A percentile compares a stretch with the other conserved stretches of the same genome.
Evolutionary conservation across 495 filamentous ascomycete species (phyloP).

Genomic region (Hypoxylon fuscum): DNA sequence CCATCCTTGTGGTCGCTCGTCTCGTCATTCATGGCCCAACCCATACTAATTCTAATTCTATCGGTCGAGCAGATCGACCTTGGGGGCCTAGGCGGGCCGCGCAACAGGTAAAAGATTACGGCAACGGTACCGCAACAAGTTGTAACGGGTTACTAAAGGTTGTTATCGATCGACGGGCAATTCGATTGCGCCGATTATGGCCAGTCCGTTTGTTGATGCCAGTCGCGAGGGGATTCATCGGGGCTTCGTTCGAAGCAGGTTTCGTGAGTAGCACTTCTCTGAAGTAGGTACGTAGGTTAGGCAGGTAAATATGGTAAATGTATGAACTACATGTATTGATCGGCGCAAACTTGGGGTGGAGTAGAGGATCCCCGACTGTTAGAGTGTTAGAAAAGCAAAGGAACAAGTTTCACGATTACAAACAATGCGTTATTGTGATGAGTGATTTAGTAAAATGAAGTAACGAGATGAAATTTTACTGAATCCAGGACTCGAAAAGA

Average conservation of each 20-base stretch:
- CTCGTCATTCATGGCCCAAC: constrained; percentile 40
- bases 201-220: constrained; percentile 14
- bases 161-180: constrained; percentile 5
- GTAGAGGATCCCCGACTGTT: constrained; percentile 4
- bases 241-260: constrained; percentile 18
- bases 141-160: constrained; percentile 7
- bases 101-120: constrained; percentile 1
- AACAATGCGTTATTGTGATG: not conserved
- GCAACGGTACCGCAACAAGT: constrained; percentile 7
- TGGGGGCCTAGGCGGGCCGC: constrained; percentile 16
- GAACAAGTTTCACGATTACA: not conserved
- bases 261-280: constrained; percentile 13
- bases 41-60: constrained; percentile 24
- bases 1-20: constrained; percentile 49
- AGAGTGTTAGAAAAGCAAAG: not conserved
- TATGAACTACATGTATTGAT: constrained; percentile 21
- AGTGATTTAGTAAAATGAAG: not conserved
- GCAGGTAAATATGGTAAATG: constrained; percentile 14
- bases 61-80: constrained; percentile 30
- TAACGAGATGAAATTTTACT: too few species aligned
- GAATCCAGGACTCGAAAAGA: not conserved
- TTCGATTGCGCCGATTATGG: constrained; percentile 29
- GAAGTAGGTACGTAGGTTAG: constrained; percentile 7
- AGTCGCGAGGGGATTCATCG: constrained; percentile 30
- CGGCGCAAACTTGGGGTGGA: constrained; percentile 20